Evolutionary conservation across 257 asterid genomes (phyloP).

Genomic region (Solanum paucissectum): DNA sequence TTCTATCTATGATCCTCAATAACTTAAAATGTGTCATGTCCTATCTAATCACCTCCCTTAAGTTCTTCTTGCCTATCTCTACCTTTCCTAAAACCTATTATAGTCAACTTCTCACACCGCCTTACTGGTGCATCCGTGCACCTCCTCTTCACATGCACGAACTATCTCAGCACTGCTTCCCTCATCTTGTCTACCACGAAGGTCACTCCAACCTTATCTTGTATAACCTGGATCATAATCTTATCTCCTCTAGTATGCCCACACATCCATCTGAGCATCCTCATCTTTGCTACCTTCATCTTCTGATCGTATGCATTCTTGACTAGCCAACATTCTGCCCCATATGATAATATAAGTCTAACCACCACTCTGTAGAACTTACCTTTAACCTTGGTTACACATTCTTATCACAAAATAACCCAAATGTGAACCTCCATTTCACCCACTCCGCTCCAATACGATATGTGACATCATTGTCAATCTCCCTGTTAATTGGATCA

Average conservation of each 20-base stretch:
- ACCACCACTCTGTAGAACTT: background rate
- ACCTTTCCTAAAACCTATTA: background rate
- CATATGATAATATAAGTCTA: background rate
- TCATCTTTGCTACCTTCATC: background rate
- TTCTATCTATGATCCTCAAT: background rate
- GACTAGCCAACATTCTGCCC: background rate
- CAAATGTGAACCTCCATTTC: background rate
- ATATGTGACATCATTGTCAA: background rate
- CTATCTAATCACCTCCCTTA: background rate
- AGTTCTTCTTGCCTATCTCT: background rate
- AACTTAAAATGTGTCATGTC: background rate
- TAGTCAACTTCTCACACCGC: background rate
- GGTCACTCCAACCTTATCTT: background rate
- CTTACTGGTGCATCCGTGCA: background rate
- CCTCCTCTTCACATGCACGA: background rate
- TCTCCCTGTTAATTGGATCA: background rate
- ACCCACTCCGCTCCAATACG: background rate
- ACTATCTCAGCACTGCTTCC: background rate
- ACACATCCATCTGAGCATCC: background rate
- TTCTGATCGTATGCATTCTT: background rate
- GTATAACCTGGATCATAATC: background rate
- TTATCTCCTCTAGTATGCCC: background rate
- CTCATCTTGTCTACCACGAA: background rate
- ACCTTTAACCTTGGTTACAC: background rate
- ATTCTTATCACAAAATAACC: background rate